A percentile compares a stretch with the other conserved stretches of the same genome.
Conservation (phyloP, 179 eudicot genomes). For the Silene coronaria region DNA sequence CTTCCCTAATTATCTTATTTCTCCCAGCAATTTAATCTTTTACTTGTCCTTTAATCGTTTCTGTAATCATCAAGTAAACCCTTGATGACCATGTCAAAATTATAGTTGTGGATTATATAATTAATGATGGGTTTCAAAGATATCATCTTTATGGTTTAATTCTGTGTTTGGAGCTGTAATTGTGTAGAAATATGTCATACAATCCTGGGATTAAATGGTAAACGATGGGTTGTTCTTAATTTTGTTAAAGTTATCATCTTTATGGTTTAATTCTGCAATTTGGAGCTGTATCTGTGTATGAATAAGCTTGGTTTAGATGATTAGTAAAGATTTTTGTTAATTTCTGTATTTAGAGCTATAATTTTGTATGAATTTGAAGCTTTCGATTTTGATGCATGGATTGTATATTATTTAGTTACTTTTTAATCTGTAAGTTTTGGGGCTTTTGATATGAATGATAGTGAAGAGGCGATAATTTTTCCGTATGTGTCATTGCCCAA, state of each 20-base stretch:
- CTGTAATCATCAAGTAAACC: background rate
- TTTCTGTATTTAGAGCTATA: background rate
- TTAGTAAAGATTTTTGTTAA: background rate
- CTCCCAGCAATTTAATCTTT: background rate
- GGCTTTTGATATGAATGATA: too few species aligned
- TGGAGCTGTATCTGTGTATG: background rate
- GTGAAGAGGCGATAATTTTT: too few species aligned
- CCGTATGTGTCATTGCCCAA: background rate
- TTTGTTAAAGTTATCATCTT: background rate
- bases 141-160: background rate
- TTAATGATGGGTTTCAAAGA: conserved; percentile 11
- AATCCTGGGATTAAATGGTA: background rate
- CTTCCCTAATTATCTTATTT: background rate
- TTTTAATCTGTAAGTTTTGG: background rate
- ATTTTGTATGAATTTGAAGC: background rate
- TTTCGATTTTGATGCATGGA: background rate
- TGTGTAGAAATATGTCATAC: background rate
- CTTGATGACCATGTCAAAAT: background rate
- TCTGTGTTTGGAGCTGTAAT: background rate
- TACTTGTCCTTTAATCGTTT: background rate
- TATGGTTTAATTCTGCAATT: background rate
- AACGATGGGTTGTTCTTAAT: conserved; percentile 3
- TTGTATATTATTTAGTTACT: background rate
- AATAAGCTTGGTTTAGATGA: background rate
- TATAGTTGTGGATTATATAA: conserved; percentile 1